Evolutionary conservation across 345 rosid genomes (phyloP).

Genomic region (Passiflora organensis): DNA sequence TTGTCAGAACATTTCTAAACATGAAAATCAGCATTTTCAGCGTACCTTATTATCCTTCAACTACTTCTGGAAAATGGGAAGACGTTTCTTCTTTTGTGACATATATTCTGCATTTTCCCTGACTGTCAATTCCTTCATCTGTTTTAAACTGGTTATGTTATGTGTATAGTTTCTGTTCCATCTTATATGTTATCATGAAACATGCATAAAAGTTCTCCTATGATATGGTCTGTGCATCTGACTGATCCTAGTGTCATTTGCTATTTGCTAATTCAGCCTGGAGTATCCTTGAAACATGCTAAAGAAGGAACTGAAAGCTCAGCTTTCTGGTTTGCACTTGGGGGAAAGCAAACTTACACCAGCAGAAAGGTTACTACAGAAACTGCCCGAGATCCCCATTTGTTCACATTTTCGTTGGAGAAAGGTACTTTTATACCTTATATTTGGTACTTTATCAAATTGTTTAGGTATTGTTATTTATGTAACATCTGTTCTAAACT

Average conservation of each 20-base stretch:
- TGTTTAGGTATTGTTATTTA: conserved; percentile 1
- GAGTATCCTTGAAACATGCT: conserved; percentile 72
- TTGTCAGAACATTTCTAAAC: too few species aligned
- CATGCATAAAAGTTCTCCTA: neutral
- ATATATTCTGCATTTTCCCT: too few species aligned
- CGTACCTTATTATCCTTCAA: too few species aligned
- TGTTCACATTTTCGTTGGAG: conserved; percentile 62
- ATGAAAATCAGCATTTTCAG: too few species aligned
- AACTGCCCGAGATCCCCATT: conserved; percentile 75
- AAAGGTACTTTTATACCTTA: conserved; percentile 46
- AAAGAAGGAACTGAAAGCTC: conserved; percentile 98
- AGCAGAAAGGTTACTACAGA: conserved; percentile 64
- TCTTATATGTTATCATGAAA: neutral
- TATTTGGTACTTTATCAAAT: conserved; percentile 4
- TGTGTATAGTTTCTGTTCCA: neutral
- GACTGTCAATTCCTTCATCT: too few species aligned
- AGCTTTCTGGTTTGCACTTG: conserved; percentile 92
- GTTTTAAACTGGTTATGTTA: too few species aligned
- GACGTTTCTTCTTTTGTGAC: too few species aligned
- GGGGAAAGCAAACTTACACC: conserved; percentile 89
- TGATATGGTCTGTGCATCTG: conserved; percentile 14
- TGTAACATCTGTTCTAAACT: conserved; percentile 1
- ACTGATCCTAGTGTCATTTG: conserved; percentile 18
- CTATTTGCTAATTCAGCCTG: conserved; percentile 58
- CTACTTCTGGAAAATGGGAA: too few species aligned